These are phyloP conservation scores for Biscutella laevigata DNA, from an alignment of 441 rosid genomes.

Conservation along the genomic window DNA sequence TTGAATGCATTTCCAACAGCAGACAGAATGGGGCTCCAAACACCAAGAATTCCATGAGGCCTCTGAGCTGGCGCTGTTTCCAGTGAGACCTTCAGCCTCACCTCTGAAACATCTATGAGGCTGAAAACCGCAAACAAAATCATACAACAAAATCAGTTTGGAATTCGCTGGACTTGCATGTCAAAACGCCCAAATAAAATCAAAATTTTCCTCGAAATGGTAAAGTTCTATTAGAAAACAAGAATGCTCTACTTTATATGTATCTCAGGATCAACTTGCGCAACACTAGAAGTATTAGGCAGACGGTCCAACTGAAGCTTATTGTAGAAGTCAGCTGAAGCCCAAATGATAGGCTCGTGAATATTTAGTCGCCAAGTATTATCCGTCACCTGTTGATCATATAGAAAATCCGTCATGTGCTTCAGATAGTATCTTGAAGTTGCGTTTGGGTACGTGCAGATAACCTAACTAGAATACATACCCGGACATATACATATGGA, in stretches of 20 bases:
- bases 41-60: slow-evolving; percentile 91
- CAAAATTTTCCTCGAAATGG: background rate
- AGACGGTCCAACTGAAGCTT: slow-evolving; percentile 78
- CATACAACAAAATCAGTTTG: background rate
- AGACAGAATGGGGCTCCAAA: slow-evolving; percentile 93
- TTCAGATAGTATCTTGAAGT: slow-evolving; percentile 12
- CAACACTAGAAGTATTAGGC: slow-evolving; percentile 63
- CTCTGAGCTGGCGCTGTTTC: slow-evolving; percentile 94
- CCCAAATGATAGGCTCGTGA: slow-evolving; percentile 99
- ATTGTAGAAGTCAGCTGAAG: slow-evolving; percentile 62
- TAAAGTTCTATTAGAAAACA: slow-evolving; percentile 11
- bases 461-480: slow-evolving; percentile 32
- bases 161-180: slow-evolving; percentile 10
- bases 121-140: slow-evolving; percentile 39
- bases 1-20: slow-evolving; percentile 98
- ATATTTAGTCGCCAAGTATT: slow-evolving; percentile 84
- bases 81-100: slow-evolving; percentile 79
- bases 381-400: slow-evolving; percentile 63
- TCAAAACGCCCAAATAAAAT: slow-evolving; percentile 9
- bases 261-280: slow-evolving; percentile 97
- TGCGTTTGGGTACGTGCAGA: slow-evolving; percentile 9
- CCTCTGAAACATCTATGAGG: slow-evolving; percentile 93
- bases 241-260: slow-evolving; percentile 56
- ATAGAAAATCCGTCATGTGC: slow-evolving; percentile 16
- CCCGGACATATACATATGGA: slow-evolving; percentile 89